Evolutionary conservation across 139 green algal genomes (phyloP), one percentile per base, ranked within the genome.

Genomic region (Closterium sp.): DNA sequence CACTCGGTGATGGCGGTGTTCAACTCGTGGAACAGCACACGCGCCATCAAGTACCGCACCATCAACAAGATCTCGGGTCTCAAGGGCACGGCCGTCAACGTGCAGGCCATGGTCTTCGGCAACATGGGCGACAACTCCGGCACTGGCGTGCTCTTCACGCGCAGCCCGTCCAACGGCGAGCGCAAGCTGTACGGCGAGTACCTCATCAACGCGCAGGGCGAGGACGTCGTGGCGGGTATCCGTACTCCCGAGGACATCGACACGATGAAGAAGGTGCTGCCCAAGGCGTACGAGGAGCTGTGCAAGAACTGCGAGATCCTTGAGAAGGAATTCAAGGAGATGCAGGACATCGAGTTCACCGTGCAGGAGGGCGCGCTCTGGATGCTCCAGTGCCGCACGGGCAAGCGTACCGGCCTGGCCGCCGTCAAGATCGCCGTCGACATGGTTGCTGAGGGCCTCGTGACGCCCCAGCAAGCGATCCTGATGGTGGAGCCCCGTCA

Each of bases 341-440:
- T 98, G 97, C 96, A 98, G 94, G 97, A 98, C 90, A 96, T 96
- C 32, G 97, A 98, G 95, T 98, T 98, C 94, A 98, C 97, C 1
- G 95, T 98, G 30, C 95, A 98, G 92, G 96, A 98, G 81, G 96
- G 96, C 33, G 76, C 86, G 21, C 96, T 98, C 86, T 98, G 95
- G 95, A 98, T 98, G 97, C 93, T 98, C 89, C 97, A 98, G 95
- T 97, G 93, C 8, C 94, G 97, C 89, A 97, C 95, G 91, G 97
- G 97, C 94, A 98, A 98, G 95, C 95, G 97, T 66, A 98, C 97
- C 1, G 97, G 97, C 76, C 89, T 90, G 3, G 97, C 95, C 30
- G 97, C 97, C 0, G 93, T 98, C 55, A 94, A 94, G 36, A 96
- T 98, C 66, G 97, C 97, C 9, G 93, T 97, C 19, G 96, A 97